Percentiles rank a stretch among this genome's conserved stretches.
phyloP scores from a whole-genome alignment of 805 yeast species.

The Scheffersomyces spartinae region DNA sequence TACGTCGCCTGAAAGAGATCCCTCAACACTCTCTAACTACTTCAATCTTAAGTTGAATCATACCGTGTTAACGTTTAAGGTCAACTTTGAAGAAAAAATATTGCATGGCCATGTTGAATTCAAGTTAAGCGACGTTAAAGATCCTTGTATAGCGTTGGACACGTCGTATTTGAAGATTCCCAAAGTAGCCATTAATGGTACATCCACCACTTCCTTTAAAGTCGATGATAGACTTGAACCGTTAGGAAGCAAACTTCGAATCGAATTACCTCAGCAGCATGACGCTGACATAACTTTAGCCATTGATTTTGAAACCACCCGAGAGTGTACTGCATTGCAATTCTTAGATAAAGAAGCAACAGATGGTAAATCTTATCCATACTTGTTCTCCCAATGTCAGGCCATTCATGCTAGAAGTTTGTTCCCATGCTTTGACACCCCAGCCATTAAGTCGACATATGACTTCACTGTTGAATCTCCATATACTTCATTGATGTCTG shows the following conservation, averaged over 20 bases:
- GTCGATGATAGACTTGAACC: constrained; percentile 37
- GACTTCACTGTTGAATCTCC: constrained; percentile 48
- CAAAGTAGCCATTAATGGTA: constrained; percentile 32
- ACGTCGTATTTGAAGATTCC: constrained; percentile 49
- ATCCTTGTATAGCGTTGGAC: constrained; percentile 46
- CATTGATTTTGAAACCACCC: constrained; percentile 59
- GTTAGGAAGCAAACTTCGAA: constrained; percentile 45
- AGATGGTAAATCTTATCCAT: constrained; percentile 57
- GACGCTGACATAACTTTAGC: constrained; percentile 14
- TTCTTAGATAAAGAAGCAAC: constrained; percentile 71
- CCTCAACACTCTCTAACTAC: constrained; percentile 74
- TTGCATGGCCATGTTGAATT: constrained; percentile 47
- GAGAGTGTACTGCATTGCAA: constrained; percentile 72
- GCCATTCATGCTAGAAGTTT: constrained; percentile 84
- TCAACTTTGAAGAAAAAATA: constrained; percentile 41
- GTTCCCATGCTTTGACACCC: constrained; percentile 88
- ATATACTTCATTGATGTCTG: constrained; percentile 65
- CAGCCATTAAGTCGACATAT: constrained; percentile 64
- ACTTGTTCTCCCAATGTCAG: constrained; percentile 81
- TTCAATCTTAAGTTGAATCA: constrained; percentile 34
- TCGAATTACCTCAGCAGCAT: constrained; percentile 9
- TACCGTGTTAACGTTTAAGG: constrained; percentile 40
- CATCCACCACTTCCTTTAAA: constrained; percentile 13
- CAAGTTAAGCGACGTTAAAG: constrained; percentile 21
- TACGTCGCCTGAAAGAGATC: constrained; percentile 48